Evolutionary conservation across 2,329 filamentous ascomycete species (phyloP), one percentile per base, ranked within the genome.

Genomic region (Neopestalotiopsis rosae): DNA sequence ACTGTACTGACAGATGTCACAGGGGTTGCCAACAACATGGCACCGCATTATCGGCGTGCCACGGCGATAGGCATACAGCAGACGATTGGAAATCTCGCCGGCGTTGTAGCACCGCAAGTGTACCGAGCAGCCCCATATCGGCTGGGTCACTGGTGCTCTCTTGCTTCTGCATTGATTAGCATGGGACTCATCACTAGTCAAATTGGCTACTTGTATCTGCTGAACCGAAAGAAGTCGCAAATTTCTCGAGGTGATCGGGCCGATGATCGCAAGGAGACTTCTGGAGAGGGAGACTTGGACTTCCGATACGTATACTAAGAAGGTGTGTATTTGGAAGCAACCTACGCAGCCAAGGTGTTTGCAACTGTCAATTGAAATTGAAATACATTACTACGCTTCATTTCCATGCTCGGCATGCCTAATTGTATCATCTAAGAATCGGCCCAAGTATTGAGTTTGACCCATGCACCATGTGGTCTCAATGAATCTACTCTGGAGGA

Each of bases 11-110:
- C 45, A n/a, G 4, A 24, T 3, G 1, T 52, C 20, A n/a, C 45
- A 52, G 45, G 45, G 80, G 73, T 87, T 34, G 81, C 88, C 0
- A 85, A 84, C 9, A 92, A 91, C 69, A 83, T 87, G 42, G 90
- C 90, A 0, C 82, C 89, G 5, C 91, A 91, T 71, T 89, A 89
- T 7, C 92, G 91, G 77, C 82, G 90, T 32, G 89, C 89, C 0
- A 87, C 88, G 6, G 89, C 88, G 0, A 89, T 86, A 0, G 90
- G 89, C 0, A 73, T 91, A 67, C 88, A 91, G 73, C 79, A 91
- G 12, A 89, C 84, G 2, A 85, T 90, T 65, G 89, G 89, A 20
- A 92, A 92, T 73, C 83, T 85, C 57, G 85, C 86, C 17, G 90
- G 90, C 5, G 88, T 92, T 42, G 89, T 90, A 80, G 84, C 88